Evolutionary conservation across 768 basidiomycete species (phyloP), one percentile per base, ranked within the genome.

Genomic region (Russula emetica): DNA sequence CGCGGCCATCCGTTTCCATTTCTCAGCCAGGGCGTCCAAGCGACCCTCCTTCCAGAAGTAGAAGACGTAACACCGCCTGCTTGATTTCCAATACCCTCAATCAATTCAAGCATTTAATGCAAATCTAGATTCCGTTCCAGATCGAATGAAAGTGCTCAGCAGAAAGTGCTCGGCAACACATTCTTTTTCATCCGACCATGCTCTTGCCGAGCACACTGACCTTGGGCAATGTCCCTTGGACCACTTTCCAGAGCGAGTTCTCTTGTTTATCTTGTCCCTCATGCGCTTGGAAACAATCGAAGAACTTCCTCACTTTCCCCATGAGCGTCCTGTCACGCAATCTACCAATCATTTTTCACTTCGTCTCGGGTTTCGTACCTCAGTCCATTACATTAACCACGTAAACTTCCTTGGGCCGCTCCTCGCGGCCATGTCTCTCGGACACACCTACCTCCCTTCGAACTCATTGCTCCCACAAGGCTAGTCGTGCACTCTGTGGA

Each of bases 241-340:
- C 34, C 10, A 11, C 34, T 14, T 28, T 7, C 16, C 2, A 22
- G 30, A 3, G 7, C 2, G 8, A 42, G 0, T 18, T 13, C 40
- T 5, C 51, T 53, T 45, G 34, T 44, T 44, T 20, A 2, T 38
- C 3, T n/a, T 58, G 28, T 3, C 47, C 14, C 7, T 22, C 20
- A 36, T 26, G 14, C 13, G 26, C 26, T 24, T 24, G 18, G 16
- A 28, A 38, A 8, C 52, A 55, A 60, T 60, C 47, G 54, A 64
- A 65, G 40, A 61, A 45, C 55, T 56, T 56, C 59, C 34, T 55
- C 50, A 49, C 38, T 49, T 56, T 56, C 59, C 34, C 50, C 42
- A 49, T 42, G 24, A 30, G 11, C 50, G 24, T 28, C n/a, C 44
- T 28, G 51, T 64, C 58, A 18, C 52, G 36, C 52, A 58, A 63